A percentile compares a stretch with the other conserved stretches of the same genome.
phyloP scores from a whole-genome alignment of 495 filamentous ascomycete species.

The Aspergillus cavernicola region DNA sequence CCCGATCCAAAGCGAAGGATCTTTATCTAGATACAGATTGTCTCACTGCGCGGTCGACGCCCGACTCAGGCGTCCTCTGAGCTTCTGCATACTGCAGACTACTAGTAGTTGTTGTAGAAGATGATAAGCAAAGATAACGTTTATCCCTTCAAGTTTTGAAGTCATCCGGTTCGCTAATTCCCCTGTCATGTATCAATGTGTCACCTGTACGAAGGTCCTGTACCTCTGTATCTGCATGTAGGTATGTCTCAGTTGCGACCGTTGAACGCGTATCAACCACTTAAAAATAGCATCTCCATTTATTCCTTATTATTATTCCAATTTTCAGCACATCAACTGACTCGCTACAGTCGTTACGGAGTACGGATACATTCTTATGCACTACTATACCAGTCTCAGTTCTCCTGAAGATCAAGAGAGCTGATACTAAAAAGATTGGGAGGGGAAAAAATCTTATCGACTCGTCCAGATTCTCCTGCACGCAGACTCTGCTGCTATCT shows the following conservation, averaged over 20 bases:
- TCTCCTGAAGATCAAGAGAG: neutral
- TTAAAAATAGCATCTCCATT: neutral
- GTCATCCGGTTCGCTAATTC: too few species aligned
- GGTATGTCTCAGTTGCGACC: too few species aligned
- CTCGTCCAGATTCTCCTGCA: neutral
- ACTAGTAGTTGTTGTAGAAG: too few species aligned
- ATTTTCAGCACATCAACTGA: neutral
- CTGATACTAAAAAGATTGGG: too few species aligned
- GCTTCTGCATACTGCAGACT: neutral
- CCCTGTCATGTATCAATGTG: too few species aligned
- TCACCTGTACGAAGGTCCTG: too few species aligned
- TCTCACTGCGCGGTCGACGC: neutral
- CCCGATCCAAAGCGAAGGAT: neutral
- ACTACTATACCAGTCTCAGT: neutral
- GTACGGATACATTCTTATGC: too few species aligned
- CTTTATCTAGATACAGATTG: neutral
- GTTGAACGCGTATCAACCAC: neutral
- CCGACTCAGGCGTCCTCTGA: neutral
- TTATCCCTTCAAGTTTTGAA: too few species aligned
- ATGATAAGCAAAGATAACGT: too few species aligned
- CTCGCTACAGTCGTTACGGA: too few species aligned
- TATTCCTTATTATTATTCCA: too few species aligned
- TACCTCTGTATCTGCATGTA: too few species aligned
- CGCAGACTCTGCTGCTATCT: neutral
- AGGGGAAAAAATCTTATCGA: neutral